phyloP scores from a whole-genome alignment of 2,329 filamentous ascomycete genomes.

The Ampelomyces quisqualis region DNA sequence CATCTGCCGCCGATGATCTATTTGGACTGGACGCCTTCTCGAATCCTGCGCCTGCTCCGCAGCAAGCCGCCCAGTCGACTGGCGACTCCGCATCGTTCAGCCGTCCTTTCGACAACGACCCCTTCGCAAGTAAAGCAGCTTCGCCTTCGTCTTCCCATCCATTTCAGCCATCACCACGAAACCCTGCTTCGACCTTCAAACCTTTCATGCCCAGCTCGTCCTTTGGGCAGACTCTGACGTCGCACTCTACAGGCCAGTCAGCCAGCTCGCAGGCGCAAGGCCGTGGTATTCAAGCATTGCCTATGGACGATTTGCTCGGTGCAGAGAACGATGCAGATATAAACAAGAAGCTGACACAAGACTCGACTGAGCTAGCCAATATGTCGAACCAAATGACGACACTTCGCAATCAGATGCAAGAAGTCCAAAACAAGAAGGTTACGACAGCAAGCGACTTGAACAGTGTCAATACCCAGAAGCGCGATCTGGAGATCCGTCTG shows the following conservation, averaged over 20 bases:
- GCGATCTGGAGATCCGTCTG: constrained; percentile 86
- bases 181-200: constrained; percentile 65
- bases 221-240: constrained; percentile 80
- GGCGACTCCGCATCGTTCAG: constrained; percentile 62
- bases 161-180: constrained; percentile 49
- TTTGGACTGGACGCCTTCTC: constrained; percentile 83
- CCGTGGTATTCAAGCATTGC: constrained; percentile 48
- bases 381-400: constrained; percentile 93
- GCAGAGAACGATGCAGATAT: constrained; percentile 86
- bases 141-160: constrained; percentile 56
- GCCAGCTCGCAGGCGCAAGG: constrained; percentile 47
- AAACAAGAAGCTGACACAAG: constrained; percentile 81
- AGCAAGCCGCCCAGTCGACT: constrained; percentile 68
- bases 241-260: constrained; percentile 71
- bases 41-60: constrained; percentile 51
- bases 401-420: constrained; percentile 89
- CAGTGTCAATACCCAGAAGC: constrained; percentile 81
- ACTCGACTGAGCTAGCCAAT: constrained; percentile 91
- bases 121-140: constrained; percentile 58
- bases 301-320: constrained; percentile 75
- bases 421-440: constrained; percentile 78
- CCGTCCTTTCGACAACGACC: constrained; percentile 57
- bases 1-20: constrained; percentile 87
- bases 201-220: constrained; percentile 90
- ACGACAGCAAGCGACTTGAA: constrained; percentile 79